Evolutionary conservation across 345 rosid species (phyloP), one percentile per base, ranked within the genome.

Genomic region (Conringia planisiliqua): DNA sequence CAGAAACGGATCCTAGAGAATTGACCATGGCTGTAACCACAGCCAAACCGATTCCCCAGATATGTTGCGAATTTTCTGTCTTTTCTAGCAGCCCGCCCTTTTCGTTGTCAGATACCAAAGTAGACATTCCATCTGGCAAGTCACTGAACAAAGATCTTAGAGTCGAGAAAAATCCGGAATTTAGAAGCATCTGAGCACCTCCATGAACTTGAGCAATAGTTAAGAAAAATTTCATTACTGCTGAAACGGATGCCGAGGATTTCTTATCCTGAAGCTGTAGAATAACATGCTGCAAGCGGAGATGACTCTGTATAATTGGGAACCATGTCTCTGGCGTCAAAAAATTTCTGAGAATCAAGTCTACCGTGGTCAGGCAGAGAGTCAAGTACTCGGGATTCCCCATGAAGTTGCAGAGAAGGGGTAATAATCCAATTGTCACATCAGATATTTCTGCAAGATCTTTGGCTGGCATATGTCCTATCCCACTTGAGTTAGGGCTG

Each of bases 41-140:
- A 78, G 99, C 88, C 81, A 90, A 69, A 76, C 97, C 88, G 64
- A 90, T 83, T 63, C 96, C 97, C 93, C 97, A 95, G 5, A 87
- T 77, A 6, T 81, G 75, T 63, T 82, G 92, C 75, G 86, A 77
- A 61, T 71, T 87, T 68, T 89, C 91, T 44, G 79, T 70, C 80
- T 81, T 84, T 22, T 84, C 88, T 8, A 82, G 72, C 65, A 69
- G 56, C 14, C 69, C 75, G 47, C 78, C 79, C 73, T 66, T 84
- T 54, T 80, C 85, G 20, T 70, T 63, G 57, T 79, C 77, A 67
- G 66, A 81, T 47, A 73, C 68, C 7, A 83, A 77, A 73, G 84
- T 66, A 67, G 79, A 73, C 62, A 66, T 68, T 70, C 81, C 82
- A 64, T 83, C 86, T 16, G 85, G 67, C 36, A 84, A 73, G 55